These are phyloP conservation scores for Phalaenopsis hybrid DNA, from an alignment of 116 monocot species.

Conservation along the genomic window DNA sequence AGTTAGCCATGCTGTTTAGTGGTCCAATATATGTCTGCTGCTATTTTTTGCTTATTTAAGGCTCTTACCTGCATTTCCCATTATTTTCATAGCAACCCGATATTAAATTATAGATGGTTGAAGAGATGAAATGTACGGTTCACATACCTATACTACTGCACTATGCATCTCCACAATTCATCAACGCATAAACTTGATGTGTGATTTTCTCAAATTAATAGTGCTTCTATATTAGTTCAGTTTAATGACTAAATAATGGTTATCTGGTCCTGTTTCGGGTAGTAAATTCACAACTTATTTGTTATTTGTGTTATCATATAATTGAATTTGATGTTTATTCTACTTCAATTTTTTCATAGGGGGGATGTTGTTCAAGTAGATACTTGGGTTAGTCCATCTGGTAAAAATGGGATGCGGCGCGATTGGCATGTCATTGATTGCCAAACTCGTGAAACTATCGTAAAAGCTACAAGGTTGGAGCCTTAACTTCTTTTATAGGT, in stretches of 20 bases:
- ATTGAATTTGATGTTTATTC: neutral
- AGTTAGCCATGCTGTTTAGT: neutral
- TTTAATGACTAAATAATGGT: neutral
- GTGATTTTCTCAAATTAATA: neutral
- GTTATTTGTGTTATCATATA: neutral
- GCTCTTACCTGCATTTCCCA: neutral
- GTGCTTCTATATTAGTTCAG: neutral
- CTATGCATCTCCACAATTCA: slow-evolving; percentile 1
- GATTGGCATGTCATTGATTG: slow-evolving; percentile 82
- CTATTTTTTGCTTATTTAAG: neutral
- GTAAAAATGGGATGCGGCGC: slow-evolving; percentile 93
- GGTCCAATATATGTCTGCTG: neutral
- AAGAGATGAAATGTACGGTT: too few species aligned
- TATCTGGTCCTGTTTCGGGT: neutral
- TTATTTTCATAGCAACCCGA: neutral
- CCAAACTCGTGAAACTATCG: slow-evolving; percentile 62
- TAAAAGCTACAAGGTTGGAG: slow-evolving; percentile 70
- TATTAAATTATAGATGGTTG: neutral
- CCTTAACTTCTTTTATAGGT: neutral
- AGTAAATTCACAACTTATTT: neutral
- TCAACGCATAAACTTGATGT: neutral
- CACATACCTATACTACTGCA: neutral
- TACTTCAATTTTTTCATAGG: slow-evolving; percentile 36
- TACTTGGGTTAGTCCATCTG: slow-evolving; percentile 73
- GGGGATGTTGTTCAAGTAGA: slow-evolving; percentile 86